Evolutionary conservation across 2,329 filamentous ascomycete genomes (phyloP), one percentile per base, ranked within the genome.

Genomic region (Chrysoporthe cubensis): DNA sequence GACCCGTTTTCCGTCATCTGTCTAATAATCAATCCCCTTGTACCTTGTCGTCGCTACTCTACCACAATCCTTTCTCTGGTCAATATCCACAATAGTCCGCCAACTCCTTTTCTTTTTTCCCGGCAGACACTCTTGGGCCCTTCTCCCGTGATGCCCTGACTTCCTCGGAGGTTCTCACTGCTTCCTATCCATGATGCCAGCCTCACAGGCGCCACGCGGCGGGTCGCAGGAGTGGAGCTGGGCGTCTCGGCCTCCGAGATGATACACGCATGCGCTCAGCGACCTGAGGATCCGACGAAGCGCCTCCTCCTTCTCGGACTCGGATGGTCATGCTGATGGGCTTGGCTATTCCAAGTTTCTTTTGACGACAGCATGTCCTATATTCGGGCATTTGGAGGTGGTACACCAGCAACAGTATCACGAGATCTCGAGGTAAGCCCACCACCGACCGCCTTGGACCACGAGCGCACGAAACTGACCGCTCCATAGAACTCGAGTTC

Each of bases 381-480:
- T 26, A 4, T 26, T 26, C 18, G 32, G 3, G 16, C 21, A 32
- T 4, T 26, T 8, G 8, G 1, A 8, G 7, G 42, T 40, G 11
- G 5, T 14, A 42, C 46, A 40, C 40, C 21, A 21, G 46, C 34
- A 32, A 32, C 7, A 32, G 37, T 46, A 40, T 37, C 16, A 26
- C 40, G 7, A 32, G 62, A 37, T 48, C 26, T 54, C 37, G n/a
- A 26, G 43, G 66, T 68, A 68, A 63, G 66, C 59, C 59, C 59
- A 60, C 21, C 40, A 21, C 32, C 40, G 21, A 44, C n/a, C 32
- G 18, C 37, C 11, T n/a, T 40, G 52, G 60, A 60, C 13, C 14
- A 18, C 26, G 37, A 42, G 46, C 34, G 21, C 37, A 63, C 48
- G 34, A 58, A 21, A 59, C 64, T 69, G 50, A 66, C 60, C 21